Base-by-base conservation (phyloP, 768 basidiomycete genomes). In the Termitomyces eurrhizus region DNA sequence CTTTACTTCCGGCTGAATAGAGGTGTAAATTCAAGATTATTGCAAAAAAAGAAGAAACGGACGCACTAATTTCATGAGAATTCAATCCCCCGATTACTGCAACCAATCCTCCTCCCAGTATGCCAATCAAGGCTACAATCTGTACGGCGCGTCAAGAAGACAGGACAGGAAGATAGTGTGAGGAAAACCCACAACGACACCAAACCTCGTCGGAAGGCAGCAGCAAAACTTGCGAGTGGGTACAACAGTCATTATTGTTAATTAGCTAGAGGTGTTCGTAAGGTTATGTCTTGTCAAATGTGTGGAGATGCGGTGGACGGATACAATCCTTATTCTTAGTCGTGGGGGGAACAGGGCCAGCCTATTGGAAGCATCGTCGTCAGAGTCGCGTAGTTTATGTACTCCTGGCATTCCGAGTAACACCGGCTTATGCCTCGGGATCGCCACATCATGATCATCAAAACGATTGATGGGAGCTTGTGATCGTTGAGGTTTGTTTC, bases 121-220 rank as follows among this genome's bases (percentile, higher is more conserved):
- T 63, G 50, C 81, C 80, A n/a, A 83, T 70, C 53, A 81, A 61
- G 41, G 73, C 71, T 59, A 80, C 73, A 35, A 80, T 57, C 80
- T 81, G 59, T n/a, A 49, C n/a, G 16, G 8, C 46, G 14, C 21
- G 13, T 54, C 18, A 51, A 32, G 26, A 13, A 36, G 36, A 50
- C 2, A 52, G 57, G 44, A 48, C 39, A 33, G 29, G 18, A 32
- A 46, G 18, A 37, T 16, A 41, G 21, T 26, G 33, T 51, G 42
- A 32, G 13, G 37, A 16, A 46, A 29, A 72, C 80, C 64, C 59
- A 81, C 80, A 51, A 81, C 70, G 50, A 78, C 79, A 51, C 80
- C 82, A 48, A 75, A 76, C 64, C 82, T 71, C 39, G 79, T 78
- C 9, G 82, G 80, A 53, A 82, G 75, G 68, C 80, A 81, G 73